Evolutionary conservation across 2,329 filamentous ascomycete species (phyloP), one percentile per base, ranked within the genome.

Genomic region (Pestalotiopsis sp.): DNA sequence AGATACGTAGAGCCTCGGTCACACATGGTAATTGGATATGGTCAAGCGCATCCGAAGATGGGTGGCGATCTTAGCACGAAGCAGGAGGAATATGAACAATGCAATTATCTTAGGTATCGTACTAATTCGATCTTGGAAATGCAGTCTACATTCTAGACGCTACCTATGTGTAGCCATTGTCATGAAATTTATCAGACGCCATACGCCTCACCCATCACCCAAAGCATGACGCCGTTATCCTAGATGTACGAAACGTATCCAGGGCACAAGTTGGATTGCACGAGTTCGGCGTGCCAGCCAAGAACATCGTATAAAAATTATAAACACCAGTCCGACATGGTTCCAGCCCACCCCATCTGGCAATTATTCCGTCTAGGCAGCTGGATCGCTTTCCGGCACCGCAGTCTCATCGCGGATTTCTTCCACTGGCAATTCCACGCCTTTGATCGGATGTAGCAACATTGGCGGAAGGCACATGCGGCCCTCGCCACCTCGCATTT

Each of bases 391-490:
- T 76, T 88, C 72, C 69, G 85, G 72, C 76, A 81, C 75, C 68
- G 79, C 82, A 3, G 83, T 78, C 6, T 83, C 85, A 68, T 83
- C 83, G 4, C 81, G 81, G 57, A 86, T 83, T 31, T 86, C 86
- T 78, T 87, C 91, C 2, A 92, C 88, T 7, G 90, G 87, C 64
- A 91, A 74, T 68, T 91, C 88, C 4, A 95, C 87, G 66, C 89
- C 87, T 84, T 97, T 98, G 66, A 97, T 87, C 0, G 95, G 95
- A 85, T 98, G 95, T 71, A 98, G 81, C 70, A 97, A 81, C 91
- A 97, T 95, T 0, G 92, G 93, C 7, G 94, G 94, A 55, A 97
- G 82, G 81, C 95, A 98, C 94, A 97, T 97, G 69, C 94, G 87
- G 12, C 93, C 93, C 79, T 95, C 92, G 17, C 91, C 90, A 62